phyloP scores from a whole-genome alignment of 129 eudicot genomes.

The Sambucus nigra region DNA sequence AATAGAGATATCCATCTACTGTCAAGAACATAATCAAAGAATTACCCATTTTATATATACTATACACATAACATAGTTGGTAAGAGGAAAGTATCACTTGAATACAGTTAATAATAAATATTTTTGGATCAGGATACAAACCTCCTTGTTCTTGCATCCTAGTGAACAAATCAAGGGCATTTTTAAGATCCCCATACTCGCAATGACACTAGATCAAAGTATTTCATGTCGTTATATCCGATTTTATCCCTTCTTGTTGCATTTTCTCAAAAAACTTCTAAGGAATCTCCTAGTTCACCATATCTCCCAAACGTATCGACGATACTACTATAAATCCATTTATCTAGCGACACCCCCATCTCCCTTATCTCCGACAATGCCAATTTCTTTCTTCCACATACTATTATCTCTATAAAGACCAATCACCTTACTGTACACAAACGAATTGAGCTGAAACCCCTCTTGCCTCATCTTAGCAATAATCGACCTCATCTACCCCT shows the following conservation, averaged over 20 bases:
- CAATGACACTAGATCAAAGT: slow-evolving; percentile 79
- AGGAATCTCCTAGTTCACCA: slow-evolving; percentile 65
- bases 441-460: slow-evolving; percentile 47
- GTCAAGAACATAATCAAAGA: too few species aligned
- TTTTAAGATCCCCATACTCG: slow-evolving; percentile 41
- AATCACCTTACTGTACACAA: slow-evolving; percentile 68
- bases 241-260: slow-evolving; percentile 52
- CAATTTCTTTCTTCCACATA: slow-evolving; percentile 85
- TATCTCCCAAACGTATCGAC: slow-evolving; percentile 64
- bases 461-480: slow-evolving; percentile 51
- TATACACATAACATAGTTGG: too few species aligned
- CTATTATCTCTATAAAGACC: slow-evolving; percentile 78
- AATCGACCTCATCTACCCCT: too few species aligned
- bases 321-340: slow-evolving; percentile 48
- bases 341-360: slow-evolving; percentile 43
- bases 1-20: too few species aligned
- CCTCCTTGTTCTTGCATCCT: slow-evolving; percentile 86
- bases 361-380: slow-evolving; percentile 37
- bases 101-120: too few species aligned
- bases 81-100: too few species aligned
- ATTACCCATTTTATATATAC: too few species aligned
- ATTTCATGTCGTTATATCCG: slow-evolving; percentile 80
- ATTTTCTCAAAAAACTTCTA: slow-evolving; percentile 52
- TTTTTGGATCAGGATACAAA: slow-evolving; percentile 80
- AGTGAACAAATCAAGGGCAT: slow-evolving; percentile 48